Percentiles rank a stretch among this genome's conserved stretches.
These are phyloP conservation scores for Halenospora varia DNA, from an alignment of 495 filamentous ascomycete species.

Conservation along the genomic window DNA sequence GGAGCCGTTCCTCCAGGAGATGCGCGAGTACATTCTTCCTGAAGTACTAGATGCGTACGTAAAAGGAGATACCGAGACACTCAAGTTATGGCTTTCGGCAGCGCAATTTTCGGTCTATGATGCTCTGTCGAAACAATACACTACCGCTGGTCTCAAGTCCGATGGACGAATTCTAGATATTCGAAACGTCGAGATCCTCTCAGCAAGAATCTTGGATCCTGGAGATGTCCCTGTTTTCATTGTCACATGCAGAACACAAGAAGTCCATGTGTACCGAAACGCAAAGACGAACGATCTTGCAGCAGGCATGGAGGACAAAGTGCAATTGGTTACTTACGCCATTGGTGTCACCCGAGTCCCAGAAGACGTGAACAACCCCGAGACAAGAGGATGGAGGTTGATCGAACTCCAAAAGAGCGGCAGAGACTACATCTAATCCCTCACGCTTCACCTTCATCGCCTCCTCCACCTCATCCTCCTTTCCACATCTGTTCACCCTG, in stretches of 20 bases:
- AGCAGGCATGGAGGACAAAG: slow-evolving; percentile 98
- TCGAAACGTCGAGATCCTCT: slow-evolving; percentile 83
- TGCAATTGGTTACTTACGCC: slow-evolving; percentile 95
- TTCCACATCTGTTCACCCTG: neutral
- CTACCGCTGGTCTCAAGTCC: slow-evolving; percentile 83
- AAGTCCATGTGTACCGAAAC: slow-evolving; percentile 94
- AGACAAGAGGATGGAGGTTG: slow-evolving; percentile 92
- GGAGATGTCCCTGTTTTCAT: slow-evolving; percentile 97
- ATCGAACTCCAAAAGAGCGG: slow-evolving; percentile 99
- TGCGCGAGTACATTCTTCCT: slow-evolving; percentile 96
- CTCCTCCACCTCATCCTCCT: neutral
- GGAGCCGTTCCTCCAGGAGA: slow-evolving; percentile 87
- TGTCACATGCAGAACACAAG: slow-evolving; percentile 92
- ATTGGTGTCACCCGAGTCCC: slow-evolving; percentile 91
- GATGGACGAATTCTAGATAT: slow-evolving; percentile 95
- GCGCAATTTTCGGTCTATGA: slow-evolving; percentile 94
- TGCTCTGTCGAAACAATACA: slow-evolving; percentile 91
- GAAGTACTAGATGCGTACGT: slow-evolving; percentile 98
- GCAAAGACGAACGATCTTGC: slow-evolving; percentile 83
- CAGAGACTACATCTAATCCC: slow-evolving; percentile 79
- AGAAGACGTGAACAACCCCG: slow-evolving; percentile 94
- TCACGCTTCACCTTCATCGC: neutral
- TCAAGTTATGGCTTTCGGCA: slow-evolving; percentile 92
- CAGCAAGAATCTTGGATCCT: slow-evolving; percentile 89
- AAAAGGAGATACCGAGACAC: slow-evolving; percentile 85